Evolutionary conservation across 1,139 yeast genomes (phyloP).

Genomic region (Zhuliangozyma parablackwelliae): DNA sequence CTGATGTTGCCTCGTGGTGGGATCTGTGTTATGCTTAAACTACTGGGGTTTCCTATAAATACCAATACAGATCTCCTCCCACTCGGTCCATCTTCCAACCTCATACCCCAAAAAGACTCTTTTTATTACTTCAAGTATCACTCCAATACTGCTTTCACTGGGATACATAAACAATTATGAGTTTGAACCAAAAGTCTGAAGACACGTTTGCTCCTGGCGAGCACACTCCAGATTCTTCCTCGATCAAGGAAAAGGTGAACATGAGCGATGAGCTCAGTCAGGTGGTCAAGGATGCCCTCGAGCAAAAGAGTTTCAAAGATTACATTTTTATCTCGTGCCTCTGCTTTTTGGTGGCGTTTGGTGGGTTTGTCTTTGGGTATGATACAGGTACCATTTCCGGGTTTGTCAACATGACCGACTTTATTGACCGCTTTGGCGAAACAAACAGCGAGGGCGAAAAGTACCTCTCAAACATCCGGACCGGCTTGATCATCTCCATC

Average conservation of each 20-base stretch:
- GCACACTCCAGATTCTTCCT: constrained; percentile 7
- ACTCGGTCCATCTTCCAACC: too few relatives aligned
- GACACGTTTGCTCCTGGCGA: constrained; percentile 3
- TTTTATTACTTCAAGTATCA: too few relatives aligned
- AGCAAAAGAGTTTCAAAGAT: constrained; percentile 22
- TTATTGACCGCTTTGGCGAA: constrained; percentile 44
- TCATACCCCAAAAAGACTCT: too few relatives aligned
- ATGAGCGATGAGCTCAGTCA: constrained; percentile 4
- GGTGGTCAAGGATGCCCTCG: constrained; percentile 9
- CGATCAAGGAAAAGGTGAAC: constrained; percentile 8
- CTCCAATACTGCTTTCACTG: too few relatives aligned
- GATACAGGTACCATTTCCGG: constrained; percentile 74
- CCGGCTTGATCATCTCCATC: constrained; percentile 58
- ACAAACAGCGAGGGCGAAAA: constrained; percentile 19
- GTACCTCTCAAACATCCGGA: constrained; percentile 36
- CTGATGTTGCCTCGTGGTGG: neutral
- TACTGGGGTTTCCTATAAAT: too few relatives aligned
- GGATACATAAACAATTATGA: too few relatives aligned
- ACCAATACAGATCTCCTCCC: too few relatives aligned
- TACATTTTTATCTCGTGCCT: constrained; percentile 30
- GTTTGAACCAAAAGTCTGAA: too few relatives aligned
- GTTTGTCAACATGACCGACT: constrained; percentile 54
- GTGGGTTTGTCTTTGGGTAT: constrained; percentile 67
- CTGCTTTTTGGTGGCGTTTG: constrained; percentile 47
- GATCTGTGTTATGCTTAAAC: too few relatives aligned